phyloP scores from a whole-genome alignment of 2,329 filamentous ascomycete species.

The Aspergillus ruber region DNA sequence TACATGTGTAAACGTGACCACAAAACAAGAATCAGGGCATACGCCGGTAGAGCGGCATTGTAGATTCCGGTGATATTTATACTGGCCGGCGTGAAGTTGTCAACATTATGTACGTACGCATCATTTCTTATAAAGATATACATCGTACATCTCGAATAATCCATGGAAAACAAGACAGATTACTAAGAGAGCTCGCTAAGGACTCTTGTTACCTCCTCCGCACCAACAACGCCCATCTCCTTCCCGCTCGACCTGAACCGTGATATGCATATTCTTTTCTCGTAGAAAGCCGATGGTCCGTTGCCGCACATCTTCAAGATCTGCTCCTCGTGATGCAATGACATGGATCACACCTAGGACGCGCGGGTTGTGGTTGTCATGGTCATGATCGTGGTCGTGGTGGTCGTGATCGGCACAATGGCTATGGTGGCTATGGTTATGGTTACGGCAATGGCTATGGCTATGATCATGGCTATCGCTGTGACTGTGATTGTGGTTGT shows the following conservation, averaged over 20 bases:
- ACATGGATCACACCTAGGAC: conserved; percentile 83
- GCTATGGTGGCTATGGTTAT: conserved; percentile 18
- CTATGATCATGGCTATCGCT: conserved; percentile 18
- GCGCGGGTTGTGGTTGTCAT: conserved; percentile 17
- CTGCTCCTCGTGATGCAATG: conserved; percentile 63
- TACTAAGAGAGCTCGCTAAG: conserved; percentile 1
- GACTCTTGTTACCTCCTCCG: conserved; percentile 40
- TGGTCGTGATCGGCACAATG: not conserved
- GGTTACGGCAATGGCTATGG: conserved; percentile 23
- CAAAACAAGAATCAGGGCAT: too few relatives aligned
- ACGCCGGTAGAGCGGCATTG: too few relatives aligned
- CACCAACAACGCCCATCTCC: conserved; percentile 65
- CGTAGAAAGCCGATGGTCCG: conserved; percentile 67
- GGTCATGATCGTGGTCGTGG: conserved; percentile 15
- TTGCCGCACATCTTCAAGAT: conserved; percentile 75
- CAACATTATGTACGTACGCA: too few relatives aligned
- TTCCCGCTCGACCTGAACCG: conserved; percentile 83
- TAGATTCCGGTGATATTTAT: too few relatives aligned
- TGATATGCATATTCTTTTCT: conserved; percentile 67
- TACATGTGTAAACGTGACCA: too few relatives aligned
- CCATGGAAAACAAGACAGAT: too few relatives aligned
- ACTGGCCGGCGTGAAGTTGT: too few relatives aligned
- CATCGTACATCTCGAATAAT: too few relatives aligned
- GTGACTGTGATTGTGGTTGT: conserved; percentile 26
- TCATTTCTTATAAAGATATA: too few relatives aligned